Evolutionary conservation across 2,329 filamentous ascomycete genomes (phyloP), one percentile per base, ranked within the genome.

Genomic region (Colletotrichum siamense): DNA sequence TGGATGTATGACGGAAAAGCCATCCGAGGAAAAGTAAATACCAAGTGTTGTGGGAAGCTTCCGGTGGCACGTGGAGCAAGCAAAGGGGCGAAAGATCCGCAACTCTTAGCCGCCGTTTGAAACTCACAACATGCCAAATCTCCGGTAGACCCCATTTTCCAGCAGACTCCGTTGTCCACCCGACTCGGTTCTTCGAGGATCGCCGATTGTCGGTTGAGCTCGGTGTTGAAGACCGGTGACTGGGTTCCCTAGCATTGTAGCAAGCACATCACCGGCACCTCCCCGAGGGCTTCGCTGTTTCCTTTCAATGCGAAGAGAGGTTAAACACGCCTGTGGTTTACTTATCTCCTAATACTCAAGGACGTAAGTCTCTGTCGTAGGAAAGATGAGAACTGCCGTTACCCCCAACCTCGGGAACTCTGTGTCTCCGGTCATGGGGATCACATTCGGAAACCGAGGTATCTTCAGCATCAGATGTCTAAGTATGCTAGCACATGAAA

Each of bases 261-360:
- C 44, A 52, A 4, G 44, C 44, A 52, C 10, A 8, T 13, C 44
- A 22, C 5, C 44, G n/a, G 44, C 44, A 22, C 2, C n/a, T 22
- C 8, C 44, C 44, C 44, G 44, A 22, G 3, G 44, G 8, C 4
- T 3, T 52, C 6, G 10, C 44, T 8, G 6, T 13, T 52, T 52
- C 6, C 10, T 4, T 24, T 52, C n/a, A 8, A 13, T 52, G n/a
- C n/a, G 44, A 13, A 22, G 6, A 52, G 0, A 13, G 1, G 12
- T 22, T 4, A 22, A 52, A 52, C 10, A 3, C n/a, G 8, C 18
- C n/a, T 3, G n/a, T 3, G n/a, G 0, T 13, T 49, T 3, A 22
- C 0, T n/a, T 6, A 3, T 22, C 44, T 22, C 2, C 28, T n/a
- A 0, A 5, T 36, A 34, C 16, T 16, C 61, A 36, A 36, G 18